Conservation (phyloP, 2,329 filamentous ascomycete species). For the Magnaporthiopsis incrustans region DNA sequence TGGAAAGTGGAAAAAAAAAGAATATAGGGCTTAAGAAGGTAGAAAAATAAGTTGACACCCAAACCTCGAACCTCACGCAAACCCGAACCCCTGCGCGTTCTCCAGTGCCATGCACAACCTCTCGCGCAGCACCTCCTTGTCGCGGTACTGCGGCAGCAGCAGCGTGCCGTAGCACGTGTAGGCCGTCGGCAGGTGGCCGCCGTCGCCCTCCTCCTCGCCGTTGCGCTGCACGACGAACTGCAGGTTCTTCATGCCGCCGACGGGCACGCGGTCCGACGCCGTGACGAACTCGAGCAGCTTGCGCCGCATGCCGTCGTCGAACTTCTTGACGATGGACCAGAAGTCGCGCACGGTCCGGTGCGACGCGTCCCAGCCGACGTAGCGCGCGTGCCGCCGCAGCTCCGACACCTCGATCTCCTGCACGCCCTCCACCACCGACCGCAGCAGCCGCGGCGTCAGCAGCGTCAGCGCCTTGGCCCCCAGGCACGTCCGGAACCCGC, state of each 20-base stretch:
- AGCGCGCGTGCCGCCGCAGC: conserved; percentile 63
- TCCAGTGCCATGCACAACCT: conserved; percentile 80
- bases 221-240: conserved; percentile 79
- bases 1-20: neutral
- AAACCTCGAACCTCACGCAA: conserved; percentile 43
- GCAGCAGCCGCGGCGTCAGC: conserved; percentile 63
- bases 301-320: conserved; percentile 60
- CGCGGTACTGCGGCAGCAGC: conserved; percentile 73
- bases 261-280: conserved; percentile 80
- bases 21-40: too few species aligned
- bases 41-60: neutral
- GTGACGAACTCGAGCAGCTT: conserved; percentile 90
- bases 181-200: conserved; percentile 66
- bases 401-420: conserved; percentile 72
- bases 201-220: conserved; percentile 48
- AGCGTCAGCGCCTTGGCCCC: conserved; percentile 61
- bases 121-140: conserved; percentile 59
- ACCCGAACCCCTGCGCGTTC: conserved; percentile 84
- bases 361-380: conserved; percentile 69
- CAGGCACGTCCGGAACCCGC: conserved; percentile 72
- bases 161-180: conserved; percentile 91
- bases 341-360: conserved; percentile 70
- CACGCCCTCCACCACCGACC: conserved; percentile 73
- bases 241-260: conserved; percentile 74
- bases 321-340: conserved; percentile 70